Evolutionary conservation across 495 filamentous ascomycete species (phyloP).

Genomic region (Penicillium robsamsonii): DNA sequence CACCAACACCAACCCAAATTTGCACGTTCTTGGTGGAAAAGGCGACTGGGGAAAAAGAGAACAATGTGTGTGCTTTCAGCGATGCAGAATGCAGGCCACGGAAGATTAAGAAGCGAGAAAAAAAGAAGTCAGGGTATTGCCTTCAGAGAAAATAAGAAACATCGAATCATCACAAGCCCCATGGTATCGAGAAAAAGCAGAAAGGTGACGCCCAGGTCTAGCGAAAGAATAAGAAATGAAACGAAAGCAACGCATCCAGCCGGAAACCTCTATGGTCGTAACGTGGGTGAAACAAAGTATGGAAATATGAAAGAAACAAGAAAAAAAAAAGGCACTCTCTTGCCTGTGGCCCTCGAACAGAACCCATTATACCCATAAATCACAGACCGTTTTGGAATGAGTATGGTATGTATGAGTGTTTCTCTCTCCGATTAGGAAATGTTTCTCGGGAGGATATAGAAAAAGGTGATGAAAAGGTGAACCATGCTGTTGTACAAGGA

Average conservation of each 20-base stretch:
- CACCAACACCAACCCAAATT: slow-evolving; percentile 24
- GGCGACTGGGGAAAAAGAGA: slow-evolving; percentile 6
- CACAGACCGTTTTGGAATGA: slow-evolving; percentile 14
- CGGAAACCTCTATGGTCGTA: slow-evolving; percentile 50
- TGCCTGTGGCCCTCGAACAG: slow-evolving; percentile 27
- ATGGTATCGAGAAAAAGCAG: slow-evolving; percentile 31
- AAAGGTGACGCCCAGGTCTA: slow-evolving; percentile 41
- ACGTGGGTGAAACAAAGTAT: slow-evolving; percentile 29
- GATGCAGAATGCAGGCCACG: slow-evolving; percentile 21
- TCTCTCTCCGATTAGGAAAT: slow-evolving; percentile 15
- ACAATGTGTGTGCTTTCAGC: slow-evolving; percentile 17
- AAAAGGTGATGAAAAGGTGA: slow-evolving; percentile 21
- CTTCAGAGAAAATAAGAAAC: slow-evolving; percentile 18
- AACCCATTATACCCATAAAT: slow-evolving; percentile 25
- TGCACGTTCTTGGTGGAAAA: slow-evolving; percentile 20
- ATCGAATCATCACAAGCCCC: slow-evolving; percentile 37
- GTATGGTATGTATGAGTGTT: slow-evolving; percentile 9
- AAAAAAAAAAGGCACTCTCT: slow-evolving; percentile 20
- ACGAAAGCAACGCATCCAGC: slow-evolving; percentile 37
- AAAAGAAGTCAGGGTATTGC: slow-evolving; percentile 20
- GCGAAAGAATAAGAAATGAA: slow-evolving; percentile 42
- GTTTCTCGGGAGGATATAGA: slow-evolving; percentile 21
- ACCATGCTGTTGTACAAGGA: slow-evolving; percentile 47
- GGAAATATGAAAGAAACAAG: slow-evolving; percentile 17
- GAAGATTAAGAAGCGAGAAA: slow-evolving; percentile 15